Conservation (phyloP, 176 grass and related monocot species). For the Stipa capillata region DNA sequence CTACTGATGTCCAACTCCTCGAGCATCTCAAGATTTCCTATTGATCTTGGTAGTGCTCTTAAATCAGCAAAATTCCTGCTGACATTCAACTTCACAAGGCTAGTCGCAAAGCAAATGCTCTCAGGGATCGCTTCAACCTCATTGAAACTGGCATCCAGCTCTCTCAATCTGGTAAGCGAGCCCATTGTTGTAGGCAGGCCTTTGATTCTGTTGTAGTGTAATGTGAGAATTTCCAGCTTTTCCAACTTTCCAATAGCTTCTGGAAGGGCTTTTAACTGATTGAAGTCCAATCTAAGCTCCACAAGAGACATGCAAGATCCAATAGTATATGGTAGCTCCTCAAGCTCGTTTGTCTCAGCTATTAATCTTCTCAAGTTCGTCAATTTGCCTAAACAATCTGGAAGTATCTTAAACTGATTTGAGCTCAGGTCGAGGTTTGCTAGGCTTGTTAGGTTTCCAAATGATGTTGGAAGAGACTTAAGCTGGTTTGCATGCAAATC, state of each 20-base stretch:
- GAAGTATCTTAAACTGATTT: slow-evolving; percentile 60
- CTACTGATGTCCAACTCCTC: slow-evolving; percentile 95
- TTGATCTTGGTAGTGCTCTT: slow-evolving; percentile 63
- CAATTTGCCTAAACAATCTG: slow-evolving; percentile 71
- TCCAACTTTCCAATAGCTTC: slow-evolving; percentile 88
- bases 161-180: slow-evolving; percentile 64
- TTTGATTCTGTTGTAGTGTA: slow-evolving; percentile 94
- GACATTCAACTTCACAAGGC: slow-evolving; percentile 72
- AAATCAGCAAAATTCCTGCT: slow-evolving; percentile 90
- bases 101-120: slow-evolving; percentile 70
- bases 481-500: slow-evolving; percentile 76
- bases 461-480: slow-evolving; percentile 70
- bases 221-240: slow-evolving; percentile 68
- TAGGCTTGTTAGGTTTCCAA: slow-evolving; percentile 68
- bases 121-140: slow-evolving; percentile 81
- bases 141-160: slow-evolving; percentile 92
- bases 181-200: slow-evolving; percentile 87
- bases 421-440: slow-evolving; percentile 76
- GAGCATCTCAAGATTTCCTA: slow-evolving; percentile 93
- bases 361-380: slow-evolving; percentile 72
- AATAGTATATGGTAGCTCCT: slow-evolving; percentile 93
- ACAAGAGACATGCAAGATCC: slow-evolving; percentile 73
- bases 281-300: slow-evolving; percentile 88
- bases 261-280: slow-evolving; percentile 89
- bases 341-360: slow-evolving; percentile 83